Conservation (phyloP, 192 early-diverging fungal genomes). For the Coemansia sp. region DNA sequence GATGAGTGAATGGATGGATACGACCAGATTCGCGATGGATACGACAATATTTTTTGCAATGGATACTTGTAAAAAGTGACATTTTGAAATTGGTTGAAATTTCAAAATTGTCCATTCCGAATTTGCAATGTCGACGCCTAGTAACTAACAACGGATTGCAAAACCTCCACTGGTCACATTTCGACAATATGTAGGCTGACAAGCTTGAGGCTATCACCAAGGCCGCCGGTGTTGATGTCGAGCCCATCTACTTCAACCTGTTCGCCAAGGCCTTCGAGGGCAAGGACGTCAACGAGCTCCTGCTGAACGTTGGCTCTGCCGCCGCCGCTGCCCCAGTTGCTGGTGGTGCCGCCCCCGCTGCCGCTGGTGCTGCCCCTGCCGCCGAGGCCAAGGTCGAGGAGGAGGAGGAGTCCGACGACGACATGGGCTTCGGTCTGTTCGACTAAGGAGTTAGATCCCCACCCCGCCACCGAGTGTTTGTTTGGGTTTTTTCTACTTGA, state of each 20-base stretch:
- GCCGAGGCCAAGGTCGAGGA: constrained; percentile 60
- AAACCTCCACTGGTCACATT: not conserved
- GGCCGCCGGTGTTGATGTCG: constrained; percentile 85
- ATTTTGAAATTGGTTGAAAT: not conserved
- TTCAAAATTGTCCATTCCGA: not conserved
- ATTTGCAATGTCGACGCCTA: not conserved
- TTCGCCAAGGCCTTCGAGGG: constrained; percentile 99
- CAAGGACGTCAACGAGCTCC: constrained; percentile 85
- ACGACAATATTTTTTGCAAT: not conserved
- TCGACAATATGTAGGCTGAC: constrained; percentile 65
- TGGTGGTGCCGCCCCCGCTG: constrained; percentile 51
- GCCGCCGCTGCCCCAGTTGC: constrained; percentile 61
- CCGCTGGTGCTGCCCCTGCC: constrained; percentile 50
- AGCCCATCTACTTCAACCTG: constrained; percentile 93
- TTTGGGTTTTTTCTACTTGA: not conserved
- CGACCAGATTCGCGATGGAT: not conserved
- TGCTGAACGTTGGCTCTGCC: constrained; percentile 84
- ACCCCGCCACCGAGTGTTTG: not conserved
- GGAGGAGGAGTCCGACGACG: constrained; percentile 82
- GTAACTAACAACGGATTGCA: constrained; percentile 31
- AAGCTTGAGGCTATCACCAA: constrained; percentile 90
- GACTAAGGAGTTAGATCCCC: constrained; percentile 41
- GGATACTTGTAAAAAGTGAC: not conserved
- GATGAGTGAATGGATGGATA: constrained; percentile 25
- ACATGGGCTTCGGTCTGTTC: constrained; percentile 82